A percentile compares a stretch with the other conserved stretches of the same genome.
These are phyloP conservation scores for Esteya vermicola DNA, from an alignment of 2,329 filamentous ascomycete genomes.

Conservation along the genomic window DNA sequence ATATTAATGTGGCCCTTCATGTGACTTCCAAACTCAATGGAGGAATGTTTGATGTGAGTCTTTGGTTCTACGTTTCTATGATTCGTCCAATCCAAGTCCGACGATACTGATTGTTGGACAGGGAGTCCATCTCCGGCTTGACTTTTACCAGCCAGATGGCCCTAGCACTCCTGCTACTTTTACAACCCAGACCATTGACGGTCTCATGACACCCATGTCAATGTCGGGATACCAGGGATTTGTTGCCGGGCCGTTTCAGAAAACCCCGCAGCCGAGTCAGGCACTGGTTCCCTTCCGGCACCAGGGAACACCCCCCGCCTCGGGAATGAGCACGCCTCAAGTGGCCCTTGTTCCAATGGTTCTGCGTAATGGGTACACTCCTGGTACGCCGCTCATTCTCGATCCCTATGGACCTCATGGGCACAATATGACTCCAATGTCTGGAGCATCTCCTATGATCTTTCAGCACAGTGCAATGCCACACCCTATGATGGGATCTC, in stretches of 20 bases:
- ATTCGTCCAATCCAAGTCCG: too few species aligned
- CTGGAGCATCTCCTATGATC: constrained; percentile 6
- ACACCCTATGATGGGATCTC: constrained; percentile 1
- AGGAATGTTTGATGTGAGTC: constrained; percentile 20
- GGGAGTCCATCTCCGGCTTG: constrained; percentile 9
- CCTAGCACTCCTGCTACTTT: constrained; percentile 3
- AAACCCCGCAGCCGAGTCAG: constrained; percentile 1
- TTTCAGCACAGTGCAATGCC: constrained; percentile 3
- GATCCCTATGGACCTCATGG: constrained; percentile 18
- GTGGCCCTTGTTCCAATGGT: constrained; percentile 23
- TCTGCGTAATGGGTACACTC: constrained; percentile 17
- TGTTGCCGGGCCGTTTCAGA: not conserved
- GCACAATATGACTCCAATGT: constrained; percentile 14
- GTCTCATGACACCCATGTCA: constrained; percentile 10
- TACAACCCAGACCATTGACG: too few species aligned
- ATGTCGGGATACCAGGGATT: constrained; percentile 7
- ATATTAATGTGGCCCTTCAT: constrained; percentile 26
- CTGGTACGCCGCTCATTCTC: constrained; percentile 18
- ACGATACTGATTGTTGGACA: constrained; percentile 1
- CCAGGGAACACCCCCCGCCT: constrained; percentile 6
- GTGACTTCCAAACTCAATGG: constrained; percentile 27
- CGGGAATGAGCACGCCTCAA: constrained; percentile 15
- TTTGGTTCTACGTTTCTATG: too few species aligned
- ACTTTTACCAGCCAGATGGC: constrained; percentile 6
- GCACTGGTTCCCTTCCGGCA: constrained; percentile 3